Percentiles rank a stretch among this genome's conserved stretches.
These are phyloP conservation scores for Podospora comata DNA, from an alignment of 495 filamentous ascomycete genomes.

Conservation along the genomic window DNA sequence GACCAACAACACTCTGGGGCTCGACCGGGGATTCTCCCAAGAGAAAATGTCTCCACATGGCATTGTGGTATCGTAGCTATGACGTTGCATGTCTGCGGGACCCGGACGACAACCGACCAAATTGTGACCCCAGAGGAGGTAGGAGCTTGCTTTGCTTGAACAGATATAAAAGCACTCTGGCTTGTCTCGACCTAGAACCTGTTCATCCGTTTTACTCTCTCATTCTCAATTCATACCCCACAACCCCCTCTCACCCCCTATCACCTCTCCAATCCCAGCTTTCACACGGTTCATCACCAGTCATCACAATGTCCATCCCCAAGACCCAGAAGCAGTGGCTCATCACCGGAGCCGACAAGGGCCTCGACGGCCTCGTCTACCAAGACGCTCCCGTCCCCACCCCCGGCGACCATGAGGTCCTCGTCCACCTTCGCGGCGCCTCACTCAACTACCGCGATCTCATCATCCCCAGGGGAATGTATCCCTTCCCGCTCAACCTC, in stretches of 20 bases:
- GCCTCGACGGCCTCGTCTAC: conserved; percentile 60
- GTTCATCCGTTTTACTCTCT: neutral
- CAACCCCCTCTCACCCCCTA: neutral
- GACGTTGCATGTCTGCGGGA: conserved; percentile 6
- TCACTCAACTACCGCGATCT: conserved; percentile 85
- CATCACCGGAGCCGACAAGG: conserved; percentile 52
- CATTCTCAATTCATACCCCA: neutral
- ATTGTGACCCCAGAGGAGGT: neutral
- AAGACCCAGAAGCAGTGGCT: conserved; percentile 64
- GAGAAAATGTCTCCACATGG: neutral
- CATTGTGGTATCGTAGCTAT: conserved; percentile 1
- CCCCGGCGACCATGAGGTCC: conserved; percentile 62
- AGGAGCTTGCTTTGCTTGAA: neutral
- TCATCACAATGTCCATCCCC: conserved; percentile 29
- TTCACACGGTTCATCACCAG: neutral
- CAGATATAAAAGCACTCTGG: neutral
- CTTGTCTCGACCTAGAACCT: neutral
- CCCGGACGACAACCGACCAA: neutral
- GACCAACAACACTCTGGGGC: neutral
- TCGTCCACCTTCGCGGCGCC: conserved; percentile 71
- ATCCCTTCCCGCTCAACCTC: conserved; percentile 50
- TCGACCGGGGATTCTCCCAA: neutral
- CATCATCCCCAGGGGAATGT: conserved; percentile 62
- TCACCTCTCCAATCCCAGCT: neutral
- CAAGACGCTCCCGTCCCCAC: conserved; percentile 53